Evolutionary conservation across 257 asterid genomes (phyloP).

Genomic region (Salvia rosmarinus): DNA sequence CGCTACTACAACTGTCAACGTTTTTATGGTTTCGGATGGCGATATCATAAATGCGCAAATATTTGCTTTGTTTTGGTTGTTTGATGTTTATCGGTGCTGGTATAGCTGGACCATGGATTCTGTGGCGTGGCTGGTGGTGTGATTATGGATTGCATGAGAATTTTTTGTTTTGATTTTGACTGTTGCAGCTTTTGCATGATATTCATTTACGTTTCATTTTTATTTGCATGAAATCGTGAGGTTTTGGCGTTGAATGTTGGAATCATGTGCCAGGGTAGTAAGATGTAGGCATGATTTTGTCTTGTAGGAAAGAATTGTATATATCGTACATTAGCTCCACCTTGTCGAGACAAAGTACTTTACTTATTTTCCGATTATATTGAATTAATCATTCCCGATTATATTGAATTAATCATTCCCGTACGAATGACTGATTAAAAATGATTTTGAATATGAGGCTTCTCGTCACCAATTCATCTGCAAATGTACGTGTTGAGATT

Average conservation of each 20-base stretch:
- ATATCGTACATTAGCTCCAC: not conserved
- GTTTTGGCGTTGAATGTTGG: slow-evolving; percentile 13
- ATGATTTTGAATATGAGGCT: not conserved
- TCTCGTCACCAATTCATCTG: not conserved
- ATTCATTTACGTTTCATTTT: slow-evolving; percentile 17
- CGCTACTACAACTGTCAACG: slow-evolving; percentile 33
- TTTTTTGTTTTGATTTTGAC: not conserved
- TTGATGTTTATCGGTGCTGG: slow-evolving; percentile 17
- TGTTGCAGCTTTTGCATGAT: slow-evolving; percentile 30
- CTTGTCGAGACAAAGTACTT: not conserved
- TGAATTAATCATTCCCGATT: slow-evolving; percentile 9
- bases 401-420: slow-evolving; percentile 5
- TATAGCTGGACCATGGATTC: slow-evolving; percentile 17
- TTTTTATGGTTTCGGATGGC: not conserved
- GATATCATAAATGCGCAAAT: slow-evolving; percentile 3
- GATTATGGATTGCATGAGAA: slow-evolving; percentile 27
- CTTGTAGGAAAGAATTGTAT: not conserved
- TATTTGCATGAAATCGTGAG: slow-evolving; percentile 27
- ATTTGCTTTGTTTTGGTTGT: slow-evolving; percentile 18
- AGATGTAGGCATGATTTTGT: slow-evolving; percentile 29
- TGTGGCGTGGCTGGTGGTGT: not conserved
- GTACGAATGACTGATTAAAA: not conserved
- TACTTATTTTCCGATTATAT: not conserved
- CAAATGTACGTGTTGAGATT: not conserved
- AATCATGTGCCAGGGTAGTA: slow-evolving; percentile 20